phyloP scores from a whole-genome alignment of 306 rosid genomes.

The Cicer arietinum region DNA sequence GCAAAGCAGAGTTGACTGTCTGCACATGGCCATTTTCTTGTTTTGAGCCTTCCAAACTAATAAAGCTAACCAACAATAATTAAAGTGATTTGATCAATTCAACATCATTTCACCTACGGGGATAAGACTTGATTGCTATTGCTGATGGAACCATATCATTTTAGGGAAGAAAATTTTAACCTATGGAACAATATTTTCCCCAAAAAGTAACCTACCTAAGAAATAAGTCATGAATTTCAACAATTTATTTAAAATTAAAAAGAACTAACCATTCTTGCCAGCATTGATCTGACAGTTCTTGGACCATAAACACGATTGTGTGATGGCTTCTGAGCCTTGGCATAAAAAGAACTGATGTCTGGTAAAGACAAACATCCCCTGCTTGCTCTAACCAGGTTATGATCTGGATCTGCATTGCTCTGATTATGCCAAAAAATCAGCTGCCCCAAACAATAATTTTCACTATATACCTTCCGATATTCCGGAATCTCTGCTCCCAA shows the following conservation, averaged over 20 bases:
- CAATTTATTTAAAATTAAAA: neutral
- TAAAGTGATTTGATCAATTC: neutral
- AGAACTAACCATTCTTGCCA: constrained; percentile 88
- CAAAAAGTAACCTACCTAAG: neutral
- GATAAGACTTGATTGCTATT: constrained; percentile 31
- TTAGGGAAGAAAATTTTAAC: constrained; percentile 36
- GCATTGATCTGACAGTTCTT: constrained; percentile 82
- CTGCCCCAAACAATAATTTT: constrained; percentile 96
- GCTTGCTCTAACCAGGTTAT: constrained; percentile 69
- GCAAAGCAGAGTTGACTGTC: no score
- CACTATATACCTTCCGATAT: constrained; percentile 85
- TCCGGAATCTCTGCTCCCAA: constrained; percentile 82
- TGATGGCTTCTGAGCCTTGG: constrained; percentile 84
- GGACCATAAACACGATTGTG: constrained; percentile 92
- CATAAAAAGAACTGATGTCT: constrained; percentile 85
- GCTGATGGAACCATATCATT: constrained; percentile 17
- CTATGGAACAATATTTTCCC: constrained; percentile 23
- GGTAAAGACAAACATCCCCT: constrained; percentile 94
- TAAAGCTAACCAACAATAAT: neutral
- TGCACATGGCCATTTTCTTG: no score
- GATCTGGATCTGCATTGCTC: constrained; percentile 82
- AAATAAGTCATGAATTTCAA: neutral
- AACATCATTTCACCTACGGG: constrained; percentile 12
- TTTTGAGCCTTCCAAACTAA: neutral
- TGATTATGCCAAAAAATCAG: constrained; percentile 96